These are phyloP conservation scores for Eimeria sp. DNA, from an alignment of 169 alveolate genomes.

Conservation along the genomic window DNA sequence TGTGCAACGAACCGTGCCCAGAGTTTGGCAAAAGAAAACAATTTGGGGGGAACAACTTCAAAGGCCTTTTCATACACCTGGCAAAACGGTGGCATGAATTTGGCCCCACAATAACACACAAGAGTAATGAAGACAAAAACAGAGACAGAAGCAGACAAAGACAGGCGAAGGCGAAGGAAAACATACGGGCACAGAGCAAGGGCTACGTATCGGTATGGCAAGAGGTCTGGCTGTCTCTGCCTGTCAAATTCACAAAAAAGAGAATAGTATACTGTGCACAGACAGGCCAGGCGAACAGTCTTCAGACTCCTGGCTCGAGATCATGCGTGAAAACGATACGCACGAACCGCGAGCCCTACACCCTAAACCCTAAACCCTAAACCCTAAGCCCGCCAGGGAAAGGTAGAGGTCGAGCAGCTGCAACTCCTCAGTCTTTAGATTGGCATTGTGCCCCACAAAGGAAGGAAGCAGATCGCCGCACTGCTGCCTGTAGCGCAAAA, in stretches of 20 bases:
- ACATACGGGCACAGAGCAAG: not conserved
- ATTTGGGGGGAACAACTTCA: not conserved
- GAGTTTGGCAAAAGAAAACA: not conserved
- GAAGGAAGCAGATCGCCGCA: constrained; percentile 23
- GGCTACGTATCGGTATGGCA: not conserved
- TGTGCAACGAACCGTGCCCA: not conserved
- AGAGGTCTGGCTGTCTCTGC: not conserved
- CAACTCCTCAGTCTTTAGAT: constrained; percentile 1
- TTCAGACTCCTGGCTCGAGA: too few relatives aligned
- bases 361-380: constrained; percentile 32
- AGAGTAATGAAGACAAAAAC: not conserved
- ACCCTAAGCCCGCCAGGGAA: not conserved
- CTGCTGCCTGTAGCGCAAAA: constrained; percentile 35
- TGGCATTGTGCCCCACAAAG: constrained; percentile 21
- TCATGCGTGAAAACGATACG: too few relatives aligned
- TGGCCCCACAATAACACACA: too few relatives aligned
- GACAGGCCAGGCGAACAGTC: not conserved
- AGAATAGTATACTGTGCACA: not conserved
- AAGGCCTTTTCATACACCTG: not conserved
- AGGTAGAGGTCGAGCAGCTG: constrained; percentile 15
- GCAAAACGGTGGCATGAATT: too few relatives aligned
- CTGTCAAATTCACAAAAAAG: not conserved
- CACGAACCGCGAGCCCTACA: not conserved
- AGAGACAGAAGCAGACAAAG: not conserved
- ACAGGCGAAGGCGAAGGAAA: not conserved